Conservation (phyloP, 768 basidiomycete species). For the Ramaria sp. region DNA sequence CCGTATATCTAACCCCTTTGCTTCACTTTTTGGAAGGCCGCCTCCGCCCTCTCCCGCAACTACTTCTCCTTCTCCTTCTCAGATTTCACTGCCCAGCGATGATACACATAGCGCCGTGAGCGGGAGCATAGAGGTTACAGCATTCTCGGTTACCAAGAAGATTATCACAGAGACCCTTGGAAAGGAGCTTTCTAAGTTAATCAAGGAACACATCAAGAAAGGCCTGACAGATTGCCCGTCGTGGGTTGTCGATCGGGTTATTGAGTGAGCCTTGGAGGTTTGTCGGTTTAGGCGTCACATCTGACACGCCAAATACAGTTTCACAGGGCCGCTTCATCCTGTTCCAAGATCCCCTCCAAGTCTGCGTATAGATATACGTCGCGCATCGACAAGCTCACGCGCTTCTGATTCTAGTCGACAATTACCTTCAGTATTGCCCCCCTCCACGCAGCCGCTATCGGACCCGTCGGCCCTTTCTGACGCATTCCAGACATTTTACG, state of each 20-base stretch:
- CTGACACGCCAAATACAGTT: slow-evolving; percentile 15
- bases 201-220: slow-evolving; percentile 47
- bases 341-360: no score
- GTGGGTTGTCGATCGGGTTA: slow-evolving; percentile 55
- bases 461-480: slow-evolving; percentile 35
- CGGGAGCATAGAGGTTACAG: slow-evolving; percentile 42
- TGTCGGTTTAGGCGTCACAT: background rate
- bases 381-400: slow-evolving; percentile 18
- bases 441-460: slow-evolving; percentile 7
- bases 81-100: slow-evolving; percentile 15
- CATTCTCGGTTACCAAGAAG: slow-evolving; percentile 44
- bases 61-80: slow-evolving; percentile 25
- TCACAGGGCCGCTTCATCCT: slow-evolving; percentile 46
- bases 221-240: slow-evolving; percentile 32
- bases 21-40: slow-evolving; percentile 58
- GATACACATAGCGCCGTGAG: slow-evolving; percentile 18
- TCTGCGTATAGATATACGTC: slow-evolving; percentile 15
- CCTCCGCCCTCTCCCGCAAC: slow-evolving; percentile 21
- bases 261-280: slow-evolving; percentile 20
- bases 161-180: slow-evolving; percentile 45
- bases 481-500: slow-evolving; percentile 66
- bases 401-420: slow-evolving; percentile 20
- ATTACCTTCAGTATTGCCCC: background rate
- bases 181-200: slow-evolving; percentile 39
- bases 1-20: slow-evolving; percentile 64